Conservation (phyloP, 2,329 filamentous ascomycete genomes). For the Rosellinia necatrix region DNA sequence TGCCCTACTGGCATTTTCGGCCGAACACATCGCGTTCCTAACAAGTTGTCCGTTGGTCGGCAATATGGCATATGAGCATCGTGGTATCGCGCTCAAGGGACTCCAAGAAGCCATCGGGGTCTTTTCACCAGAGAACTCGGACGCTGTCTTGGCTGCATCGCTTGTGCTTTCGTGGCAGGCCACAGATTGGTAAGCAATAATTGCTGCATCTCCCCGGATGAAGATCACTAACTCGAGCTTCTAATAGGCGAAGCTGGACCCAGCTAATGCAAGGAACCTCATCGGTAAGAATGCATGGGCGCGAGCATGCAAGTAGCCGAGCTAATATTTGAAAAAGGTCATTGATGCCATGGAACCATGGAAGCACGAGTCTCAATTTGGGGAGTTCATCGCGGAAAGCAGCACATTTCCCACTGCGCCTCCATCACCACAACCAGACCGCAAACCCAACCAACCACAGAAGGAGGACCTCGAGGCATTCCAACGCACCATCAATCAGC, state of each 20-base stretch:
- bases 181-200: slow-evolving; percentile 80
- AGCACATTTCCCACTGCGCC: slow-evolving; percentile 73
- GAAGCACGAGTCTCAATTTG: slow-evolving; percentile 88
- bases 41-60: slow-evolving; percentile 84
- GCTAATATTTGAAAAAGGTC: slow-evolving; percentile 59
- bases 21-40: slow-evolving; percentile 88
- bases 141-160: slow-evolving; percentile 89
- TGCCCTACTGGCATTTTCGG: slow-evolving; percentile 89
- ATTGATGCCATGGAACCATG: slow-evolving; percentile 89
- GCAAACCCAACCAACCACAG: slow-evolving; percentile 64
- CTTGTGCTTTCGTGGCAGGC: slow-evolving; percentile 95
- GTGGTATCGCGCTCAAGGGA: slow-evolving; percentile 82
- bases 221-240: slow-evolving; percentile 42
- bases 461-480: slow-evolving; percentile 74
- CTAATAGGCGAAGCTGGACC: slow-evolving; percentile 82
- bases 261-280: slow-evolving; percentile 90
- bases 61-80: slow-evolving; percentile 88
- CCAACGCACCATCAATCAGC: slow-evolving; percentile 67
- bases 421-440: slow-evolving; percentile 64
- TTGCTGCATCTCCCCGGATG: slow-evolving; percentile 37
- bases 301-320: not conserved
- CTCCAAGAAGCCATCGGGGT: slow-evolving; percentile 83
- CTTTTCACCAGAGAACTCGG: slow-evolving; percentile 85
- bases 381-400: slow-evolving; percentile 80
- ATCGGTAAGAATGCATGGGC: slow-evolving; percentile 63